Base-by-base conservation (phyloP, 2,329 filamentous ascomycete genomes). In the Cladosporium sp. region DNA sequence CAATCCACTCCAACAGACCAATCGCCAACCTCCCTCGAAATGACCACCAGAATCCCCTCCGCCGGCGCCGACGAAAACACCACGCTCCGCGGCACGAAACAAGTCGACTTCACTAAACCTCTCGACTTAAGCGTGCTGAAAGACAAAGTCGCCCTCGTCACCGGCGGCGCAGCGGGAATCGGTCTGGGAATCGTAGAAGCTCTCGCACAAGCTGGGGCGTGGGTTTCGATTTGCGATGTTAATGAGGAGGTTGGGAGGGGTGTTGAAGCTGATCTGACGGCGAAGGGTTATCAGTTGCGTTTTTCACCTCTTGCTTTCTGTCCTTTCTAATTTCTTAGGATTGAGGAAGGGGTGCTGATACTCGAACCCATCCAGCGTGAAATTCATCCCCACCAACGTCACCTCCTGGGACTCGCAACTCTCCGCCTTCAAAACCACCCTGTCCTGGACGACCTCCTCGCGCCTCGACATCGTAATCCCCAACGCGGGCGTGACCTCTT, bases 401-500 rank as follows among this genome's bases (percentile, higher is more conserved):
- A 54, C 55, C 8, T 57, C 57, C 43, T 66, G 58, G 51, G 38
- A 22, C 16, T 58, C 62, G 30, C 64, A 64, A 45, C 32, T 56
- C 13, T 32, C 53, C 13, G 62, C 59, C 42, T 67, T 68, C 59
- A 62, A 64, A 49, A 43, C 57, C 30, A 62, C 63, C 3, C 42
- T 64, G 27, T 19, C 49, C 13, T 60, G 58, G 49, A 56, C 58
- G 2, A 53, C 55, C 5, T 50, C 32, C 18, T 41, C 51, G 12
- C 56, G 53, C 15, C 36, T 68, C n/a, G 60, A 67, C 51, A 53
- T 66, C 33, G 59, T 65, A 3, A 49, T 66, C 27, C 45, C 62
- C 20, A 48, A 43, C 25, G 62, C 63, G 7, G 62, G 62, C 29
- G 39, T 64, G 3, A 20, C 33, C 47, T 59, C 60, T 8, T 52